Evolutionary conservation across 768 basidiomycete genomes (phyloP), one percentile per base, ranked within the genome.

Genomic region (Strobilomyces dryophilus): DNA sequence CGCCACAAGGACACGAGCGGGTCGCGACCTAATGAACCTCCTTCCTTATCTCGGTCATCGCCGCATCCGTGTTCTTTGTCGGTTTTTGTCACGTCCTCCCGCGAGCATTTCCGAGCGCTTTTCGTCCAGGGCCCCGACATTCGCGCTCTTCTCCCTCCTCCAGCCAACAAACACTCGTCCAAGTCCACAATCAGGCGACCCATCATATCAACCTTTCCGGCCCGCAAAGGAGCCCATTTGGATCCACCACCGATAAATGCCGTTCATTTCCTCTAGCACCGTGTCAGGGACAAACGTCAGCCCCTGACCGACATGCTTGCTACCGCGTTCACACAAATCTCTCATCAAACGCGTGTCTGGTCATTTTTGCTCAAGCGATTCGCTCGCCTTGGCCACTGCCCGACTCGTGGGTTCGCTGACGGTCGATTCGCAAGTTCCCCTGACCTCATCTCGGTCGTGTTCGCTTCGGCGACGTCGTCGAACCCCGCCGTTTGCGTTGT

Each of bases 301-400:
- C 65, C 61, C 59, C 59, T 69, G 59, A 61, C 45, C 47, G 61
- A 62, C 62, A 58, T 54, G 61, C 51, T 55, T 57, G 29, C 54
- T 52, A 37, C 14, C 15, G 35, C 36, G 15, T 54, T 64, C 61
- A 56, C 51, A 43, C 54, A 54, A 56, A 40, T 45, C 36, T 45
- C 45, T 52, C 64, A 50, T 54, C 61, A 57, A 61, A 57, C 58
- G 52, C 52, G 50, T 60, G 63, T 64, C 44, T 49, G 18, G 36
- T 21, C 46, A 40, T 60, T 50, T 44, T 46, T 31, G 34, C 11
- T 12, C 32, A 55, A 41, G 49, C 61, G 35, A 52, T 49, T 31
- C n/a, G 35, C 20, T 27, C n/a, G 36, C 40, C 42, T 51, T 31
- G 21, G 31, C 3, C 3, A 43, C 31, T 45, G 21, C 15, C 41